Evolutionary conservation across 2,329 filamentous ascomycete species (phyloP), one percentile per base, ranked within the genome.

Genomic region (Neofusicoccum umdonicola): DNA sequence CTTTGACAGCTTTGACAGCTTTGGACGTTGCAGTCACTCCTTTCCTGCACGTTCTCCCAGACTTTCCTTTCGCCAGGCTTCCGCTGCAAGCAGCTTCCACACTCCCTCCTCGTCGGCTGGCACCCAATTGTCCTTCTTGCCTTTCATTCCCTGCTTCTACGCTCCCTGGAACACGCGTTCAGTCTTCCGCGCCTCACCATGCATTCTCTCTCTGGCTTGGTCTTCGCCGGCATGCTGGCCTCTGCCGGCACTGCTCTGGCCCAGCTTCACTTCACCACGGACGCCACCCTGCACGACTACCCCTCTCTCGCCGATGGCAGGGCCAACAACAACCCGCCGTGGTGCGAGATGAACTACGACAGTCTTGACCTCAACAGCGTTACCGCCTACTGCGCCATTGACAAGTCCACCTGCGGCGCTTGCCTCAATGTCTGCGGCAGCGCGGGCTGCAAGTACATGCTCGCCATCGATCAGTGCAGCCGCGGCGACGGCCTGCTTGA

Each of bases 361-460:
- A 47, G 48, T 19, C 52, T 64, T 4, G 63, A 64, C 31, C 42
- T 64, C 17, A 48, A 57, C 31, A 58, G 51, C 35, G 5, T 64
- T 22, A 64, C 63, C 4, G 54, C 63, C 17, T 64, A 52, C 39
- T 57, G 63, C 44, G 12, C 19, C 52, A 58, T 64, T 19, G 54
- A 50, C 44, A 61, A 58, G 44, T 34, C 99, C 87, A 91, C 37
- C 27, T 63, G 61, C 17, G 61, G 61, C 8, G 12, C 48, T 41
- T 63, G 61, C 48, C 22, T 97, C 76, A 90, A 97, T 80, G 95
- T 93, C 82, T 93, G 90, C 74, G 94, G 94, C 81, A 89, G 88
- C 78, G 93, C 99, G 74, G 95, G 99, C 88, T 93, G 95, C 83
- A 97, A 97, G 88, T 87, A 96, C 80, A 85, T 97, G 81, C 95